Conservation (phyloP, 1,284 basidiomycete species). For the Garcileccinum viscosum region DNA sequence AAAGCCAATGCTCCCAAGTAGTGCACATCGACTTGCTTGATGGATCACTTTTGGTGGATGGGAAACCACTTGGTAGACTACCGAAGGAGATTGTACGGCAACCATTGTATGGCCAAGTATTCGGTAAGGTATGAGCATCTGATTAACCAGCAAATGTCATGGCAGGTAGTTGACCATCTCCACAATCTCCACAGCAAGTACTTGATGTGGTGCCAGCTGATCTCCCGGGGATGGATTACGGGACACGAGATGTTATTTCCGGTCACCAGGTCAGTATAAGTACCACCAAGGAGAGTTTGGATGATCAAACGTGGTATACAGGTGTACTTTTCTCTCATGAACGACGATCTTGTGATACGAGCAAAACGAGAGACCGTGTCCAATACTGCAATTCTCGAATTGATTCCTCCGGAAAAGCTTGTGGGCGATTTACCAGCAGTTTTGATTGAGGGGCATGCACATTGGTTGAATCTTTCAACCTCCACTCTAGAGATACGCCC, state of each 20-base stretch:
- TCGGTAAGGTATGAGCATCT: constrained; percentile 32
- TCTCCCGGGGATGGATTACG: constrained; percentile 44
- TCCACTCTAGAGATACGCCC: constrained; percentile 47
- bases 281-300: background rate
- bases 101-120: constrained; percentile 41
- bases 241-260: constrained; percentile 32
- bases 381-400: constrained; percentile 31
- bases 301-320: background rate
- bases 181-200: constrained; percentile 38
- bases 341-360: constrained; percentile 38
- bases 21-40: constrained; percentile 49
- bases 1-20: constrained; percentile 16
- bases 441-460: constrained; percentile 41
- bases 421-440: constrained; percentile 44
- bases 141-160: background rate
- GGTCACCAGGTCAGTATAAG: constrained; percentile 26
- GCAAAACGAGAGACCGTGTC: constrained; percentile 17
- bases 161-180: background rate
- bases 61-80: constrained; percentile 46
- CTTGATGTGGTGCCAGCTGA: constrained; percentile 44
- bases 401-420: constrained; percentile 45
- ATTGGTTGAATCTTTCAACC: constrained; percentile 46
- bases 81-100: constrained; percentile 41
- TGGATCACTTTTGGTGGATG: constrained; percentile 50
- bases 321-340: constrained; percentile 35